phyloP scores from a whole-genome alignment of 768 basidiomycete genomes.

The Mycena kentingensis region DNA sequence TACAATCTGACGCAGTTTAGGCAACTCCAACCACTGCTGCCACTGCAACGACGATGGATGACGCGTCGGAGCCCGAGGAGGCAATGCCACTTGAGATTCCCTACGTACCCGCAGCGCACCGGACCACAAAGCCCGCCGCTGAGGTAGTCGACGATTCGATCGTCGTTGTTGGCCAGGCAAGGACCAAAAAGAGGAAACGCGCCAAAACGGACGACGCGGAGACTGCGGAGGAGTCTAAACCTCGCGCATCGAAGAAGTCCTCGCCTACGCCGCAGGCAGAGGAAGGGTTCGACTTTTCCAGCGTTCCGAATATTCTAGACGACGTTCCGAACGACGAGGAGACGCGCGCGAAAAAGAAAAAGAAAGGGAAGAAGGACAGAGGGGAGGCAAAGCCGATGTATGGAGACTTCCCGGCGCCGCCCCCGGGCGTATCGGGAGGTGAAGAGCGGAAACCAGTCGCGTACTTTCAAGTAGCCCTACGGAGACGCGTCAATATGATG shows the following conservation, averaged over 20 bases:
- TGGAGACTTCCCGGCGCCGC: slow-evolving; percentile 66
- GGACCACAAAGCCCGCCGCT: slow-evolving; percentile 36
- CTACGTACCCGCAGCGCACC: slow-evolving; percentile 70
- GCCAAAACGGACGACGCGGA: slow-evolving; percentile 31
- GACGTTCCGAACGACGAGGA: slow-evolving; percentile 47
- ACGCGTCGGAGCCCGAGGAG: slow-evolving; percentile 26
- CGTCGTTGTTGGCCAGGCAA: slow-evolving; percentile 68
- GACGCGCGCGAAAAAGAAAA: slow-evolving; percentile 41
- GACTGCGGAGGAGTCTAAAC: slow-evolving; percentile 19
- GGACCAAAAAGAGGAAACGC: slow-evolving; percentile 68
- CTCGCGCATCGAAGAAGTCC: slow-evolving; percentile 23
- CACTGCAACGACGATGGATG: slow-evolving; percentile 17
- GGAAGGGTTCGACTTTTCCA: slow-evolving; percentile 64
- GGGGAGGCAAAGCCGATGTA: slow-evolving; percentile 44
- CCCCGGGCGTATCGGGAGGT: slow-evolving; percentile 65
- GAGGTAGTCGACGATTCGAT: slow-evolving; percentile 59
- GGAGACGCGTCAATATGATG: background rate
- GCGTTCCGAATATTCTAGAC: slow-evolving; percentile 73
- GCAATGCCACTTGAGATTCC: slow-evolving; percentile 68
- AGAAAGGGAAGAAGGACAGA: slow-evolving; percentile 53
- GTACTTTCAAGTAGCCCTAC: slow-evolving; percentile 57
- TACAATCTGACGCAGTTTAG: too few species aligned
- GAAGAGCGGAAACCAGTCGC: slow-evolving; percentile 69
- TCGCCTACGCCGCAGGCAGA: slow-evolving; percentile 25
- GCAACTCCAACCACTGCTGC: too few species aligned